Conservation (phyloP, 1,284 basidiomycete genomes). For the Puccinia sorghi region DNA sequence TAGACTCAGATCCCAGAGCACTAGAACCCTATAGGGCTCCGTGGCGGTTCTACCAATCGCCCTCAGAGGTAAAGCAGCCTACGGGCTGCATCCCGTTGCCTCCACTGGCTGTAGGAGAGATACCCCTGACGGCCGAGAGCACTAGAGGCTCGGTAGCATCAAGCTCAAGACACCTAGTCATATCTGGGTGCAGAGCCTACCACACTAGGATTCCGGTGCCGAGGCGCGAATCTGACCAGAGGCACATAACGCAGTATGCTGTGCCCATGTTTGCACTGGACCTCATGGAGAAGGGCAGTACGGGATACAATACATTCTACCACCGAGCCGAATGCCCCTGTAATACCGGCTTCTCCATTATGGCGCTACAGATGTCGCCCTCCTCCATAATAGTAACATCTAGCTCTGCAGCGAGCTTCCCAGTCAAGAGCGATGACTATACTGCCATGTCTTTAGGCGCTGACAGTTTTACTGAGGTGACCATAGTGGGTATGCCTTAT, state of each 20-base stretch:
- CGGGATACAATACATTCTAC: background rate
- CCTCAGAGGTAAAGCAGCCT: background rate
- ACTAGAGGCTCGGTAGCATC: background rate
- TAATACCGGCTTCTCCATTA: background rate
- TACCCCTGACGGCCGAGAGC: background rate
- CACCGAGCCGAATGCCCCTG: background rate
- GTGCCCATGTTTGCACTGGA: background rate
- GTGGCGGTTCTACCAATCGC: background rate
- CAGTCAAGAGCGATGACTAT: background rate
- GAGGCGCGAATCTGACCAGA: background rate
- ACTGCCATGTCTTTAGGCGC: background rate
- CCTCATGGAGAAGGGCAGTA: background rate
- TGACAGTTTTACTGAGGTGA: background rate
- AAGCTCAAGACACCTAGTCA: background rate
- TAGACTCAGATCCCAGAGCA: background rate
- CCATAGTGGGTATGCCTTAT: background rate
- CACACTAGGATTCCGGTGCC: background rate
- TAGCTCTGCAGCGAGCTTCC: background rate
- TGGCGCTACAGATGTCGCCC: background rate
- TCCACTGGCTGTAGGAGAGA: background rate
- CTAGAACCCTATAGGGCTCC: background rate
- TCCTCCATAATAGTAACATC: background rate
- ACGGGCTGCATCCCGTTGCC: background rate
- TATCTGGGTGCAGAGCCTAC: background rate
- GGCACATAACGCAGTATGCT: background rate